Conservation (phyloP, 192 early-diverging fungal genomes). For the Rhizoclosmatium sp. region DNA sequence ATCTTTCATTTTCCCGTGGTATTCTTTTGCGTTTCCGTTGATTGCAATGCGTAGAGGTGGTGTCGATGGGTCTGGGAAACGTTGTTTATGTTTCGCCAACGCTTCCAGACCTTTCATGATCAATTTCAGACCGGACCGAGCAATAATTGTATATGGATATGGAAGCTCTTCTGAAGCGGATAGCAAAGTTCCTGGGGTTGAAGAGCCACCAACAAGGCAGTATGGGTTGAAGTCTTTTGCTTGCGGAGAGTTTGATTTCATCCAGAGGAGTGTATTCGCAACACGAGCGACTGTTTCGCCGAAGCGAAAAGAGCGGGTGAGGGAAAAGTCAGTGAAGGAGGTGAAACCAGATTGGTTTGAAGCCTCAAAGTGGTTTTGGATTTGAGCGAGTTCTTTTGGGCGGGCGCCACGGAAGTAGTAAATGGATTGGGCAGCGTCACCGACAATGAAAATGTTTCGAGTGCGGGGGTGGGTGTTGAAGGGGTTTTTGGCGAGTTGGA, state of each 20-base stretch:
- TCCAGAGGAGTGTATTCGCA: slow-evolving; percentile 35
- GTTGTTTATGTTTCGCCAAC: background rate
- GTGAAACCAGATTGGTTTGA: background rate
- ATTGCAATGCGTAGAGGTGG: slow-evolving; percentile 15
- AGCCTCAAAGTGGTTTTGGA: slow-evolving; percentile 12
- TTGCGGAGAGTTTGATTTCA: slow-evolving; percentile 30
- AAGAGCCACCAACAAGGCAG: background rate
- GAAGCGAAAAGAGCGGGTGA: slow-evolving; percentile 34
- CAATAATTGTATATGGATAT: slow-evolving; percentile 38
- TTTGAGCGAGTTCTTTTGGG: slow-evolving; percentile 35
- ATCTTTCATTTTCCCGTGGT: slow-evolving; percentile 13
- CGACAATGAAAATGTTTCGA: slow-evolving; percentile 29
- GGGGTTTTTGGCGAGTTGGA: slow-evolving; percentile 2
- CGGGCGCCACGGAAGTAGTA: slow-evolving; percentile 40
- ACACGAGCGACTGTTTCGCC: slow-evolving; percentile 7
- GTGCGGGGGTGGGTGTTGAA: background rate
- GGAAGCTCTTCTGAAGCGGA: background rate
- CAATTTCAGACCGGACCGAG: slow-evolving; percentile 15
- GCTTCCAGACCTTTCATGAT: slow-evolving; percentile 27
- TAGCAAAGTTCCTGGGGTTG: slow-evolving; percentile 1
- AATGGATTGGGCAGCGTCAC: slow-evolving; percentile 34
- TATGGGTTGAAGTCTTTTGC: slow-evolving; percentile 39
- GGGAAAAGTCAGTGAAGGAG: slow-evolving; percentile 10
- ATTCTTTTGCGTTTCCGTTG: slow-evolving; percentile 27
- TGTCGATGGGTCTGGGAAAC: background rate